Base-by-base conservation (phyloP, 768 basidiomycete genomes). In the Podaxis mareebaensis region DNA sequence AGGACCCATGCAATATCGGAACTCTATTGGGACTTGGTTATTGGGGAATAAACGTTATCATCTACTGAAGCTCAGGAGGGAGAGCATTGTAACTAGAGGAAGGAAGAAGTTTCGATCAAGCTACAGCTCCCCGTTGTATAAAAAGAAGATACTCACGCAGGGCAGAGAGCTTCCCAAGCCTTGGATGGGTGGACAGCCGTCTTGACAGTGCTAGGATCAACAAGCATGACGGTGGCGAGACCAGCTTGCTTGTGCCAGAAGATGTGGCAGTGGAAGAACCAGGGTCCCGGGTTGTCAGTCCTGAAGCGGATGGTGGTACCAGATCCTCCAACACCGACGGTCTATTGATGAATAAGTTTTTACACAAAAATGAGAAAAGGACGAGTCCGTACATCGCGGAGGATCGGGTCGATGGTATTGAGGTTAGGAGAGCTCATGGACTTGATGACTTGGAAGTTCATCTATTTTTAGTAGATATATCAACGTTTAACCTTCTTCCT, bases 331-430 rank as follows among this genome's bases (percentile, higher is more conserved):
- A 67, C 68, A 39, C 59, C 68, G 15, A 63, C 63, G 26, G 61
- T 46, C 53, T 65, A 24, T 38, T 12, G n/a, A 30, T 28, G 12
- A 51, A 24, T 24, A 22, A 51, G 22, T 24, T 26, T 15, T 30
- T 48, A 13, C 12, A 24, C 7, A 26, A 56, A 40, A 38, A 24
- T 6, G 6, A 4, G 20, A 13, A 6, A 22, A 56, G 2, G 76
- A 39, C 87, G 13, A 51, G 7, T 8, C 10, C 49, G 79, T 5
- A 85, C 85, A 69, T 90, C 88, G 39, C 87, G 77, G 49, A 77
- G 65, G 46, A 77, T 78, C 0, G 90, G 90, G 71, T 90, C 85
- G 17, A 68, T 67, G 40, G 76, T 82, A 70, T 84, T 84, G 67
- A 75, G 77, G 4, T 15, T n/a, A 5, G 66, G 61, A 26, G 71